Percentiles rank a stretch among this genome's conserved stretches.
Evolutionary conservation across 2,329 filamentous ascomycete species (phyloP).

Genomic region (Botrytis fabae): DNA sequence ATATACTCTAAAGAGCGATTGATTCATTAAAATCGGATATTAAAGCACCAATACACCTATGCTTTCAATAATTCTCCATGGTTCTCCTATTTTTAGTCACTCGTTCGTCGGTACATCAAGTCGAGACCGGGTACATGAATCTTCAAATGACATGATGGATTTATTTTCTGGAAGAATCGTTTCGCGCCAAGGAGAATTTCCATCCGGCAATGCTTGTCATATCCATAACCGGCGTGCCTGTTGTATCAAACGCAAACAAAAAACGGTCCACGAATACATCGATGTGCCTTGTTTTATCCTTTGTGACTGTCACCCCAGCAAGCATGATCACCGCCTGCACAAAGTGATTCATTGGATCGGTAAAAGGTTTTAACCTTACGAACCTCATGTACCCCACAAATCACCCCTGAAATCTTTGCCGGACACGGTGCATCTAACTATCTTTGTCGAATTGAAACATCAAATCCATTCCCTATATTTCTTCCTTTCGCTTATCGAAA

Average conservation of each 20-base stretch:
- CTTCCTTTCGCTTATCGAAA: conserved; percentile 7
- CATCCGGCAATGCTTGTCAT: neutral
- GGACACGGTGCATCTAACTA: conserved; percentile 5
- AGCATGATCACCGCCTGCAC: neutral
- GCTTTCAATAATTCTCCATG: neutral
- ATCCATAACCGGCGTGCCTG: neutral
- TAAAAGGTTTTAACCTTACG: neutral
- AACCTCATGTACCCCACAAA: conserved; percentile 6
- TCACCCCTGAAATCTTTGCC: neutral
- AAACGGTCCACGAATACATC: neutral
- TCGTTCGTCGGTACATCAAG: neutral
- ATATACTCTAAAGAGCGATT: neutral
- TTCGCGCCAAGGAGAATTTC: conserved; percentile 7
- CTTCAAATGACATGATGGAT: neutral
- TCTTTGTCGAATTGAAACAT: conserved; percentile 11
- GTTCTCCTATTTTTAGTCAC: neutral
- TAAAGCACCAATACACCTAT: no score
- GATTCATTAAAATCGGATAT: neutral
- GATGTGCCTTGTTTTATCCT: neutral
- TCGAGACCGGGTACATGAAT: neutral
- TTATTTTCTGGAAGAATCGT: neutral
- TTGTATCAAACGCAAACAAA: neutral
- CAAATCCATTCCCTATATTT: neutral
- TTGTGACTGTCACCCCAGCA: neutral
- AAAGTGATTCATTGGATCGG: neutral